Conservation (phyloP, 441 rosid genomes). For the Euphorbia celastroides region DNA sequence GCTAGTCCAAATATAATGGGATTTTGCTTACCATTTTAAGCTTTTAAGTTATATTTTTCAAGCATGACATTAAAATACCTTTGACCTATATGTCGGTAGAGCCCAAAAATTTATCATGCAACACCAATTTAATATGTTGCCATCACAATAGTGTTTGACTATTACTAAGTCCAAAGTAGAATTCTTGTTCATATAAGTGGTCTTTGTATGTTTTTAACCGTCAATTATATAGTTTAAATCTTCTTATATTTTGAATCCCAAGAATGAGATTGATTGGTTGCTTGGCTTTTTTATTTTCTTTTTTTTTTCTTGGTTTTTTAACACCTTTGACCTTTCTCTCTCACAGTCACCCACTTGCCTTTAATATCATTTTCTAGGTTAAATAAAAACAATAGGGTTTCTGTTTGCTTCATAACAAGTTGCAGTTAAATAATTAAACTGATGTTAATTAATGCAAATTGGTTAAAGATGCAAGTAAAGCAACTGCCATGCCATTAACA, state of each 20-base stretch:
- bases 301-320: neutral
- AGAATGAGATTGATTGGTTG: neutral
- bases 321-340: neutral
- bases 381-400: neutral
- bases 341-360: neutral
- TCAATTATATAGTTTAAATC: too few species aligned
- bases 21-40: too few species aligned
- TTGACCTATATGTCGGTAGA: too few species aligned
- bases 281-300: neutral
- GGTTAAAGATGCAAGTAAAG: slow-evolving; percentile 1
- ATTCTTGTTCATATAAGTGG: too few species aligned
- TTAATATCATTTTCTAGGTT: neutral
- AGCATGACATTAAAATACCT: too few species aligned
- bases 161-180: too few species aligned
- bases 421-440: neutral
- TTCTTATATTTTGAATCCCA: neutral
- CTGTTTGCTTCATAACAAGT: neutral
- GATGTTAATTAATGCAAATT: neutral
- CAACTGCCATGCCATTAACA: neutral
- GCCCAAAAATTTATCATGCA: too few species aligned
- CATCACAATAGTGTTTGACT: too few species aligned
- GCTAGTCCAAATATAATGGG: too few species aligned
- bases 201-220: too few species aligned
- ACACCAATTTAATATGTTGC: too few species aligned
- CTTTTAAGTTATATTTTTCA: too few species aligned